A percentile compares a stretch with the other conserved stretches of the same genome.
These are phyloP conservation scores for Tylopilus plumbeoviolaceoides DNA, from an alignment of 768 basidiomycete genomes.

Conservation along the genomic window DNA sequence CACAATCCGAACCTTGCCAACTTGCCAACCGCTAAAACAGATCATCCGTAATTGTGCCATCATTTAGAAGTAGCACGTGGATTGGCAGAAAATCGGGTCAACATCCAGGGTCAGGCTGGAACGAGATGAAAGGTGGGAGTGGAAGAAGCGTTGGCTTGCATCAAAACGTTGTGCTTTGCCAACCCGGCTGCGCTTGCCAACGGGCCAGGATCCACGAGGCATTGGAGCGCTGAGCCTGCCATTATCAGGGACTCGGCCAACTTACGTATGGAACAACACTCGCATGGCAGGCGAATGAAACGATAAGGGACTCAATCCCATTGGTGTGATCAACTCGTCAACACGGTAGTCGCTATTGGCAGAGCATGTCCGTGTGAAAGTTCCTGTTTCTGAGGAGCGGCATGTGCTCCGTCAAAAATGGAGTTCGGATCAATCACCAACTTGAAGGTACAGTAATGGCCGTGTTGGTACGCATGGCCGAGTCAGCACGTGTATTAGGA, in stretches of 20 bases:
- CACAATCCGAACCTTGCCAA: background rate
- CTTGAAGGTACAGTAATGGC: background rate
- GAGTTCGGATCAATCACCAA: background rate
- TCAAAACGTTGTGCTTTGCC: too few species aligned
- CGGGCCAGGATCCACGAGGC: slow-evolving; percentile 18
- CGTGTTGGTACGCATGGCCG: background rate
- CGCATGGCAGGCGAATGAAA: background rate
- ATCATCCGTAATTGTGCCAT: too few species aligned
- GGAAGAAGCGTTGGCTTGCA: background rate
- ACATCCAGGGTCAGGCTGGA: background rate
- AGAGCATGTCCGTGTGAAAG: too few species aligned
- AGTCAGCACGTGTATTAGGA: background rate
- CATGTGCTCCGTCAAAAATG: too few species aligned
- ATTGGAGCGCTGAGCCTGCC: background rate
- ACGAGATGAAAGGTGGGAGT: background rate
- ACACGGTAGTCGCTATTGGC: too few species aligned
- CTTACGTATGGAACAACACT: background rate
- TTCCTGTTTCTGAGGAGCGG: too few species aligned
- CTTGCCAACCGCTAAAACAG: too few species aligned
- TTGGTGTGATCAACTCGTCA: too few species aligned
- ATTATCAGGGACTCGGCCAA: background rate
- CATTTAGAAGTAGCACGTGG: background rate
- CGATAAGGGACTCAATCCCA: too few species aligned
- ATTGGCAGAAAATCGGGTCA: background rate
- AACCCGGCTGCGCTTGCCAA: slow-evolving; percentile 12